A percentile compares a stretch with the other conserved stretches of the same genome.
phyloP scores from a whole-genome alignment of 2,329 filamentous ascomycete species.

The Colletotrichum kahawae region DNA sequence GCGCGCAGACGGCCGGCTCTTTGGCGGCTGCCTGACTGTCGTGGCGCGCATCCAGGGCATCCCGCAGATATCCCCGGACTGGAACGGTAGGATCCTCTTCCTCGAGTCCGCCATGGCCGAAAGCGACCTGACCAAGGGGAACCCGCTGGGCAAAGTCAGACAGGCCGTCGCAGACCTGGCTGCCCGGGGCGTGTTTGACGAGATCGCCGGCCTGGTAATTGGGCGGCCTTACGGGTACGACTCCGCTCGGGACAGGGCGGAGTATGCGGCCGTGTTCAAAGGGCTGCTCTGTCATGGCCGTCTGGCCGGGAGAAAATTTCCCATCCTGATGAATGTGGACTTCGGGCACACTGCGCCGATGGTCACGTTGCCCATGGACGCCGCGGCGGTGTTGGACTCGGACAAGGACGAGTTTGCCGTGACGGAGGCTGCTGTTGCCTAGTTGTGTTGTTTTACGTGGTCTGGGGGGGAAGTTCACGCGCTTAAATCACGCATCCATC shows the following conservation, averaged over 20 bases:
- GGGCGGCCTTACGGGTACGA: conserved; percentile 47
- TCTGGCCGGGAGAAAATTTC: conserved; percentile 35
- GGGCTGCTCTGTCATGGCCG: conserved; percentile 39
- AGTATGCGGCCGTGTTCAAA: conserved; percentile 35
- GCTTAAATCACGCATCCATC: neutral
- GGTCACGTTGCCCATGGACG: conserved; percentile 45
- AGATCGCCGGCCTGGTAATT: conserved; percentile 44
- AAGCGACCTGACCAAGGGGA: conserved; percentile 23
- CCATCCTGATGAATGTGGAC: conserved; percentile 46
- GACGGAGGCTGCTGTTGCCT: conserved; percentile 24
- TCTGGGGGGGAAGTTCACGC: neutral
- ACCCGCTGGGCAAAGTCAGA: conserved; percentile 33
- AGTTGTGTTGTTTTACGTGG: neutral
- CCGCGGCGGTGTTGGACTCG: conserved; percentile 41
- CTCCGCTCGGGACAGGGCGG: conserved; percentile 28
- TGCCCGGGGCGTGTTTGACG: conserved; percentile 45
- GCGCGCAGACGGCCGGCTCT: conserved; percentile 45
- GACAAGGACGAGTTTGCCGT: conserved; percentile 40
- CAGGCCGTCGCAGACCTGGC: conserved; percentile 45
- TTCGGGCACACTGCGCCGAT: conserved; percentile 47
- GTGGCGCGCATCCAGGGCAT: conserved; percentile 41
- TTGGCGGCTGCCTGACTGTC: conserved; percentile 47
- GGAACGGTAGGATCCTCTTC: conserved; percentile 43
- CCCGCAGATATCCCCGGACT: conserved; percentile 36
- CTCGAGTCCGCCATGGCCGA: conserved; percentile 44